phyloP scores from a whole-genome alignment of 140 eudicot genomes.

The Flaveria floridana region DNA sequence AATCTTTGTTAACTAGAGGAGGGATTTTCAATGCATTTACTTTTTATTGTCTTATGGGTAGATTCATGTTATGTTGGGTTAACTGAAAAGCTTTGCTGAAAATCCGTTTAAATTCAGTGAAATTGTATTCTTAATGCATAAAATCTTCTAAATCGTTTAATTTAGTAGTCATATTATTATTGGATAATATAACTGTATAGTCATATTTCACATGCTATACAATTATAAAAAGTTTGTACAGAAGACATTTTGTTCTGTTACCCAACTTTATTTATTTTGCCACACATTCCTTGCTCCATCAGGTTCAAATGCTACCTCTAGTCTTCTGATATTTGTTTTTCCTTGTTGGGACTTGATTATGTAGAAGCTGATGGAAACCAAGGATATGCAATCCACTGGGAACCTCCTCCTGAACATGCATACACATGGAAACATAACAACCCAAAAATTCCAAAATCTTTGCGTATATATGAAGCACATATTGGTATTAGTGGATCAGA shows the following conservation, averaged over 20 bases:
- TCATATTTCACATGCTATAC: not conserved
- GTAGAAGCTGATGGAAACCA: conserved; percentile 81
- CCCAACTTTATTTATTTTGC: not conserved
- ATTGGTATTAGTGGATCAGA: conserved; percentile 86
- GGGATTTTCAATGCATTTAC: not conserved
- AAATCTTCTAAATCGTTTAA: not conserved
- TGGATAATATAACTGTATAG: not conserved
- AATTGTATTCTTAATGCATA: not conserved
- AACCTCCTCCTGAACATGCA: conserved; percentile 79
- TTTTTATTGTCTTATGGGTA: not conserved
- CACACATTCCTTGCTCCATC: not conserved
- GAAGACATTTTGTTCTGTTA: not conserved
- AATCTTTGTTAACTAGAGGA: not conserved
- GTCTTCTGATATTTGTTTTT: conserved; percentile 10
- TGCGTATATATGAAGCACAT: conserved; percentile 95
- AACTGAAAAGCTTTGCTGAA: not conserved
- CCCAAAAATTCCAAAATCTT: conserved; percentile 68
- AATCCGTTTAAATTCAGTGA: not conserved
- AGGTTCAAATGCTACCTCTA: not conserved
- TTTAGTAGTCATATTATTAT: not conserved
- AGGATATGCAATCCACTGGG: conserved; percentile 94
- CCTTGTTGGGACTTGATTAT: conserved; percentile 22
- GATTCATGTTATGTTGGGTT: conserved; percentile 5
- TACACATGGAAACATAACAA: conserved; percentile 71
- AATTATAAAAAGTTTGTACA: not conserved